Conservation (phyloP, 2,329 filamentous ascomycete genomes). For the Sclerotinia spermophila region DNA sequence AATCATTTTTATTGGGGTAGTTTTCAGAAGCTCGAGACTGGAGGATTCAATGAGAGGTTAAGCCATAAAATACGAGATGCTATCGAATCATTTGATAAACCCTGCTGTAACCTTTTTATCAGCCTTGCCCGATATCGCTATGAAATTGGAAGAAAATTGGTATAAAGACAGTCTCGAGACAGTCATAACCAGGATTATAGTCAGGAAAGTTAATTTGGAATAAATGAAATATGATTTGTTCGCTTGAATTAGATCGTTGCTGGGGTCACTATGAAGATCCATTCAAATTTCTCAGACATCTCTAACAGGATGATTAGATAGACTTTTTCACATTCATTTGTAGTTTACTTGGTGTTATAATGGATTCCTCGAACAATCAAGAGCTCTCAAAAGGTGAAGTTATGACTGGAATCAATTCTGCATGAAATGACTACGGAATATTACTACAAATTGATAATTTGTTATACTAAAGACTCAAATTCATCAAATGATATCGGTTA, state of each 20-base stretch:
- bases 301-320: not conserved
- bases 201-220: not conserved
- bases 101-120: not conserved
- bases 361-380: not conserved
- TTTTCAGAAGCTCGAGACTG: not conserved
- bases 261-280: not conserved
- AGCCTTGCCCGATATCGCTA: constrained; percentile 19
- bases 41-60: not conserved
- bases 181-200: not conserved
- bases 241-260: not conserved
- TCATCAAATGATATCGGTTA: not conserved
- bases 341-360: not conserved
- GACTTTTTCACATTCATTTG: not conserved
- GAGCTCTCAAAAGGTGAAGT: not conserved
- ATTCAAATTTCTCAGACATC: not conserved
- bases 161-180: too few relatives aligned
- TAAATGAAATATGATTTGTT: not conserved
- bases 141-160: not conserved
- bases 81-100: constrained; percentile 4
- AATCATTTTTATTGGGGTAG: constrained; percentile 23
- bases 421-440: not conserved
- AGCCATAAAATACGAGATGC: not conserved
- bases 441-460: not conserved
- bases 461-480: not conserved
- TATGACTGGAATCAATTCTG: too few relatives aligned